Evolutionary conservation across 2,329 filamentous ascomycete genomes (phyloP), one percentile per base, ranked within the genome.

Genomic region (Cercospora citrullina): DNA sequence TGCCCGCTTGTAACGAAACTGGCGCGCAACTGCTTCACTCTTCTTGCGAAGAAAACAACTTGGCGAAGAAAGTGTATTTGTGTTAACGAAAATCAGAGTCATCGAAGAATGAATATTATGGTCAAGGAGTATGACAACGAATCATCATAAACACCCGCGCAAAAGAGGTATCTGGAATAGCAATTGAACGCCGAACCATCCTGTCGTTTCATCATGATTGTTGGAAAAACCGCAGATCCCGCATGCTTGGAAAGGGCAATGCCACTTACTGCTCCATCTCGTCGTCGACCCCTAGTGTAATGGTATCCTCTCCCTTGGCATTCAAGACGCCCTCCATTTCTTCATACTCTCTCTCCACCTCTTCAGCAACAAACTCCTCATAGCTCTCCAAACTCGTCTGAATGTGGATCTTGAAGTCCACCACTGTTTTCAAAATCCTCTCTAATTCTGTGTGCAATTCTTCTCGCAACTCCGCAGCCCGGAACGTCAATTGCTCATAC

Each of bases 371-470:
- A 77, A 97, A 97, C 65, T 90, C 89, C 81, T 99, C 95, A 79
- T 97, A 98, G 76, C 95, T 92, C 78, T 97, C 94, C 64, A 99
- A 84, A 68, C 89, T 90, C 82, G 93, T 94, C 80, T 99, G 95
- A 62, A 99, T 86, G 77, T 98, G 94, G 72, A 99, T 92, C 83
- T 99, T 99, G 87, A 99, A 98, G 77, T 96, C 94, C 83, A 98
- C 96, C 70, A 97, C 91, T 77, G 98, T 94, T 81, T 97, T 96
- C 68, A 99, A 83, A 87, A 98, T 96, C 75, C 90, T 90, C 82
- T 97, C 95, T 75, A 97, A 92, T 79, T 97, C 94, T 0, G 93
- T 97, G 79, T 99, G 95, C n/a, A 99, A 85, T 79, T 98, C 94
- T 79, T 99, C 95, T n/a, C 95, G 89, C 26, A 98, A 85, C 0